phyloP scores from a whole-genome alignment of 805 yeast genomes.

The Priceomyces carsonii region DNA sequence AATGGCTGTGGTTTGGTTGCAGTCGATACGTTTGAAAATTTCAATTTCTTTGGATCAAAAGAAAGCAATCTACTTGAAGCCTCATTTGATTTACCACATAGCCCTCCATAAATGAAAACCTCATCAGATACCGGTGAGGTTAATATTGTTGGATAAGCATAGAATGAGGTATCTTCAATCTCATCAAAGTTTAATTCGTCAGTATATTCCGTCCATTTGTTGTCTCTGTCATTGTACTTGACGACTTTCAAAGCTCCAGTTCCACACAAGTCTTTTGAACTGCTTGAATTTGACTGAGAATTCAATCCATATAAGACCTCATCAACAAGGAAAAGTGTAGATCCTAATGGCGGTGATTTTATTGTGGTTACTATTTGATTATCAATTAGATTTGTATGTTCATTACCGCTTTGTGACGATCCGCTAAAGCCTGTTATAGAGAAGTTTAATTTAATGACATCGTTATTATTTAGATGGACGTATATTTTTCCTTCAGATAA shows the following conservation, averaged over 20 bases:
- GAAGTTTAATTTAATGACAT: conserved; percentile 35
- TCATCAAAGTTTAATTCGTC: conserved; percentile 19
- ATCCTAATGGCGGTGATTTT: conserved; percentile 32
- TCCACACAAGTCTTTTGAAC: conserved; percentile 21
- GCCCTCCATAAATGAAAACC: conserved; percentile 59
- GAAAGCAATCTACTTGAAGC: conserved; percentile 47
- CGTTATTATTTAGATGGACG: conserved; percentile 36
- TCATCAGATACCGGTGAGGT: conserved; percentile 36
- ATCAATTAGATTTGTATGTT: conserved; percentile 18
- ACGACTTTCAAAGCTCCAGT: conserved; percentile 23
- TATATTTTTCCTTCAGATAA: conserved; percentile 34
- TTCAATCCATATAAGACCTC: conserved; percentile 30
- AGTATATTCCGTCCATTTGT: conserved; percentile 21
- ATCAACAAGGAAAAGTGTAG: conserved; percentile 31
- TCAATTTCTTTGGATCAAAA: conserved; percentile 34
- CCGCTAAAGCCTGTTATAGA: conserved; percentile 30
- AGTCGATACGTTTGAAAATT: conserved; percentile 42
- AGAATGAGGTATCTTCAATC: conserved; percentile 29
- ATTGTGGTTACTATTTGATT: conserved; percentile 22
- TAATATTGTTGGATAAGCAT: conserved; percentile 42
- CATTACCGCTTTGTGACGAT: conserved; percentile 4
- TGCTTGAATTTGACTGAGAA: neutral
- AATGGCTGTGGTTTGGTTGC: conserved; percentile 57
- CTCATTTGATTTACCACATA: conserved; percentile 18
- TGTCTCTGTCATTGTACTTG: conserved; percentile 16